These are phyloP conservation scores for Lentinus brumalis DNA, from an alignment of 768 basidiomycete genomes.

Conservation along the genomic window DNA sequence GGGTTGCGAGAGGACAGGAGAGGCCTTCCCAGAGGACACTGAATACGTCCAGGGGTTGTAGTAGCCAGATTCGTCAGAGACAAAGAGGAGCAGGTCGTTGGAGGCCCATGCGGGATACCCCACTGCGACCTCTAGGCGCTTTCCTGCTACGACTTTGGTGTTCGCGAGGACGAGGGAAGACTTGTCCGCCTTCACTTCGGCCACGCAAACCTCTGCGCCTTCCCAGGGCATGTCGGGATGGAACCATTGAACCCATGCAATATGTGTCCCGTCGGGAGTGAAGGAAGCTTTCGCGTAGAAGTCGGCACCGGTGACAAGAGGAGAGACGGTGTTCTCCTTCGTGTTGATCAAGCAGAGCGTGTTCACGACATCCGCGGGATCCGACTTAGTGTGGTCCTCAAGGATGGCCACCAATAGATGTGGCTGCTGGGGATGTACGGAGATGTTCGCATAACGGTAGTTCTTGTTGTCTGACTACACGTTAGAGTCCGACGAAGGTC, in stretches of 20 bases:
- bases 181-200: slow-evolving; percentile 40
- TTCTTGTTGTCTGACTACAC: slow-evolving; percentile 43
- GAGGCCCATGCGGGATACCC: slow-evolving; percentile 62
- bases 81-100: slow-evolving; percentile 60
- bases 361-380: slow-evolving; percentile 54
- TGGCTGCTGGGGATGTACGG: slow-evolving; percentile 53
- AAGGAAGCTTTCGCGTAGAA: slow-evolving; percentile 69
- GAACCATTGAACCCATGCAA: slow-evolving; percentile 69
- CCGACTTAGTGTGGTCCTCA: slow-evolving; percentile 68
- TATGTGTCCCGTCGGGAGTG: slow-evolving; percentile 56
- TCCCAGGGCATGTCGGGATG: slow-evolving; percentile 79
- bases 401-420: slow-evolving; percentile 61
- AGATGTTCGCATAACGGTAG: slow-evolving; percentile 65
- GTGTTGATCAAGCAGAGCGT: slow-evolving; percentile 60
- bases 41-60: slow-evolving; percentile 67
- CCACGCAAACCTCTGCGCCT: slow-evolving; percentile 56
- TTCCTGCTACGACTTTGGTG: slow-evolving; percentile 51
- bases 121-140: slow-evolving; percentile 50
- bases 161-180: slow-evolving; percentile 37
- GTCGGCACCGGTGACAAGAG: slow-evolving; percentile 60
- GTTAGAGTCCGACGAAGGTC: slow-evolving; percentile 9
- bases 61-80: slow-evolving; percentile 65
- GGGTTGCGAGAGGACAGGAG: slow-evolving; percentile 44
- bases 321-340: slow-evolving; percentile 41
- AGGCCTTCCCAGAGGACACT: slow-evolving; percentile 33